Base-by-base conservation (phyloP, 495 filamentous ascomycete genomes). In the Daldinia bambusicola region DNA sequence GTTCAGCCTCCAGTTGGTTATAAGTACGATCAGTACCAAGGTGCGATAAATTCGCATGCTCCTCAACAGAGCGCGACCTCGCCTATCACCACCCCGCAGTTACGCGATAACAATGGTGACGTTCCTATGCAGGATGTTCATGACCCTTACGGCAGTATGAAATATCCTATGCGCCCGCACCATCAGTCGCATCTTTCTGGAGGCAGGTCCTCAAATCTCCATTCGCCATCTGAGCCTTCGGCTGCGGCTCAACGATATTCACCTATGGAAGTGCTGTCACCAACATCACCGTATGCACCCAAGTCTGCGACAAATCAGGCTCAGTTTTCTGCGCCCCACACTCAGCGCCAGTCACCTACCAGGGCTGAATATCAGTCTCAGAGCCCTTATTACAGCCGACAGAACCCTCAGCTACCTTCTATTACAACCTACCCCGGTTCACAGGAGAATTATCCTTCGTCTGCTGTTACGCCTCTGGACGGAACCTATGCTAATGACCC, bases 191-290 rank as follows among this genome's bases (percentile, higher is more conserved):
- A 87, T 61, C 81, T 86, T 48, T 85, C 86, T 36, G 76, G 76
- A 16, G 75, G 80, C 43, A 82, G 84, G 66, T 30, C 81, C 12
- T 64, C 81, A 40, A 80, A 71, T 72, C 84, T 89, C 55, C 88
- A 87, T 76, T 84, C 93, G 18, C 80, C 87, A 20, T 88, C 89
- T 62, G 92, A 95, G 68, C 91, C 92, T 63, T 93, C 92, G 26
- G 85, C 91, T 38, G 92, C 94, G 50, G 93, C 94, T 53, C 92
- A 95, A 75, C 88, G 95, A 75, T 98, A 99, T 79, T 97, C 94
- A 12, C 95, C 95, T 56, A 97, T 97, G 93, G 94, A 96, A 74
- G 88, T 89, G 6, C 81, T 95, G 26, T 84, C 84, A 59, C 86
- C 84, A 37, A 84, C 83, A 36, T 88, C 84, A 18, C 83, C 84